A percentile compares a stretch with the other conserved stretches of the same genome.
These are phyloP conservation scores for Laetiporus sulphureus DNA, from an alignment of 1,284 basidiomycete genomes.

Conservation along the genomic window DNA sequence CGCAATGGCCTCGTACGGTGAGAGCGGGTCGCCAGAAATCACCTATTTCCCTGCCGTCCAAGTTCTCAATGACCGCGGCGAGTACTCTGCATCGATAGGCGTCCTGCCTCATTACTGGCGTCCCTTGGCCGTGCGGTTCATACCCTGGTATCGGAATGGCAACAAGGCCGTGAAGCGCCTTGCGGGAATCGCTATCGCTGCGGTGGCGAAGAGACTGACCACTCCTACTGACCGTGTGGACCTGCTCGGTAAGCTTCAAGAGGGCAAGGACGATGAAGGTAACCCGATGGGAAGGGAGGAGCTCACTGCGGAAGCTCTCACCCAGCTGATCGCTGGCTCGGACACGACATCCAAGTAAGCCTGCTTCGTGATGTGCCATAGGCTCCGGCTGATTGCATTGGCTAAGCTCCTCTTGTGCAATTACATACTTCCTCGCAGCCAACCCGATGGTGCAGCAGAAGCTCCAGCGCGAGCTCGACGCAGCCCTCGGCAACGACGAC, in stretches of 20 bases:
- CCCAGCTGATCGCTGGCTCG: constrained; percentile 80
- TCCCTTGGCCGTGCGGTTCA: constrained; percentile 48
- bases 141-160: constrained; percentile 77
- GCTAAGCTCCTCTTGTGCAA: constrained; percentile 73
- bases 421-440: constrained; percentile 74
- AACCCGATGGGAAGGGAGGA: constrained; percentile 75
- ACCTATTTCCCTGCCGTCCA: constrained; percentile 74
- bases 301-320: constrained; percentile 82
- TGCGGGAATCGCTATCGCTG: constrained; percentile 77
- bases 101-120: constrained; percentile 70
- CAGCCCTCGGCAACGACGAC: constrained; percentile 56
- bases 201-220: constrained; percentile 69
- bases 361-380: no score
- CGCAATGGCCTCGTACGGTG: constrained; percentile 53
- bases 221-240: constrained; percentile 67
- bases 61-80: constrained; percentile 87
- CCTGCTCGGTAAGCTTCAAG: constrained; percentile 74
- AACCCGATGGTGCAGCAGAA: constrained; percentile 63
- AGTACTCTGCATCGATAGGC: constrained; percentile 82
- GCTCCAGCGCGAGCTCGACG: constrained; percentile 79
- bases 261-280: constrained; percentile 73
- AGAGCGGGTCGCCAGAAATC: constrained; percentile 36
- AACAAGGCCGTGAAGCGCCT: constrained; percentile 65
- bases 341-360: constrained; percentile 81
- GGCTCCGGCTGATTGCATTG: neutral